Conservation (phyloP, 225 moss, liverwort and hornwort species). For the Pleurozium schreberi region DNA sequence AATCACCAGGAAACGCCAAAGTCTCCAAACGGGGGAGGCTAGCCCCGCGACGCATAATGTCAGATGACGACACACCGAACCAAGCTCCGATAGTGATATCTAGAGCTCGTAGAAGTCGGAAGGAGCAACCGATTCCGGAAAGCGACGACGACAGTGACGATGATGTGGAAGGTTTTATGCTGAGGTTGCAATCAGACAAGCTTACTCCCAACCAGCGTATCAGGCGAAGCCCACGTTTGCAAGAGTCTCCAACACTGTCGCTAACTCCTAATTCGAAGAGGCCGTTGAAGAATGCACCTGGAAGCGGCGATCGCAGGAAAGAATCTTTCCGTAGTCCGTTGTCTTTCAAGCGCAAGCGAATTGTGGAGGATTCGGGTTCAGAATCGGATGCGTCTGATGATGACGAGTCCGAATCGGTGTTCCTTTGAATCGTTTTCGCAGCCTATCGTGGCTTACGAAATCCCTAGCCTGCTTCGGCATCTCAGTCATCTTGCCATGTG, state of each 20-base stretch:
- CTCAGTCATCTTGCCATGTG: not conserved
- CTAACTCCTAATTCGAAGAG: slow-evolving; percentile 6
- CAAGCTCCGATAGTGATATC: not conserved
- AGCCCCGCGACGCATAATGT: slow-evolving; percentile 7
- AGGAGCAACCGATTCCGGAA: slow-evolving; percentile 8
- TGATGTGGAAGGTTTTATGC: not conserved
- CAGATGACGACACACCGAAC: not conserved
- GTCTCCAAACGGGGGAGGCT: not conserved
- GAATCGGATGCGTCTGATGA: not conserved
- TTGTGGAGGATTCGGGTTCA: not conserved
- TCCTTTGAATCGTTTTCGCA: not conserved
- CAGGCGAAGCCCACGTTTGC: slow-evolving; percentile 24
- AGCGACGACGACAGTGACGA: slow-evolving; percentile 27
- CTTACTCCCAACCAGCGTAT: not conserved
- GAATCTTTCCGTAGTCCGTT: not conserved
- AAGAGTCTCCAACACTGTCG: not conserved
- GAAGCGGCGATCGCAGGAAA: not conserved
- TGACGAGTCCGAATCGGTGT: not conserved
- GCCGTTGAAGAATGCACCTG: not conserved
- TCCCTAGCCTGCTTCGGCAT: not conserved
- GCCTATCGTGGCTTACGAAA: too few relatives aligned
- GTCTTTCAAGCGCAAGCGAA: not conserved
- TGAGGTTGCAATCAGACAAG: not conserved
- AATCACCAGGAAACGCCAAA: not conserved
- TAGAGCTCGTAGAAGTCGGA: not conserved